Evolutionary conservation across 140 eudicot species (phyloP).

Genomic region (Flaveria floridana): DNA sequence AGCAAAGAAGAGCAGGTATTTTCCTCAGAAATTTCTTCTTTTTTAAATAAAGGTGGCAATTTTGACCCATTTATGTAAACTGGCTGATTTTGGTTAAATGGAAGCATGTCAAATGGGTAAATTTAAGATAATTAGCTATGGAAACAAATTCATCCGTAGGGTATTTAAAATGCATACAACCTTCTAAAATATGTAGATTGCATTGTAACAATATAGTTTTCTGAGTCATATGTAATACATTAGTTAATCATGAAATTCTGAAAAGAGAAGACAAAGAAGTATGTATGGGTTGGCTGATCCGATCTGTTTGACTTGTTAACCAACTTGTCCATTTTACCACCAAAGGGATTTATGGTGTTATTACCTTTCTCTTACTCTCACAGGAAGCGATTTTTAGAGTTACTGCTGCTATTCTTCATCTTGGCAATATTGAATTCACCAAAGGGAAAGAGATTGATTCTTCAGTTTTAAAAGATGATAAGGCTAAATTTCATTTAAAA

Average conservation of each 20-base stretch:
- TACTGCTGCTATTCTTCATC: slow-evolving; percentile 95
- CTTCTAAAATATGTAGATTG: not conserved
- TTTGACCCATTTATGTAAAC: slow-evolving; percentile 3
- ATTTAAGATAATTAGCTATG: not conserved
- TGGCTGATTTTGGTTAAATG: not conserved
- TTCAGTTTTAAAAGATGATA: slow-evolving; percentile 77
- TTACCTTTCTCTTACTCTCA: slow-evolving; percentile 13
- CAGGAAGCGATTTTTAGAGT: slow-evolving; percentile 99
- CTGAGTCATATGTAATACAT: slow-evolving; percentile 6
- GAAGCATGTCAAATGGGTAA: slow-evolving; percentile 9
- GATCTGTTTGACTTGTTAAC: not conserved
- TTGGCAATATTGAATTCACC: slow-evolving; percentile 90
- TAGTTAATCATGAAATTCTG: not conserved
- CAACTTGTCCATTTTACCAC: not conserved
- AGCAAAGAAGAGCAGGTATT: slow-evolving; percentile 88
- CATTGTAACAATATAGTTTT: slow-evolving; percentile 11
- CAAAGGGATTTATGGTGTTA: not conserved
- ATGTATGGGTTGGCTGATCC: not conserved
- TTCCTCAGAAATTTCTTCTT: slow-evolving; percentile 12
- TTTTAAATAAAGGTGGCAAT: slow-evolving; percentile 12
- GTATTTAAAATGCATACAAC: slow-evolving; percentile 1
- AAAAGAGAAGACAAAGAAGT: not conserved
- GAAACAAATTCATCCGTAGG: not conserved
- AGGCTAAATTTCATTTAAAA: slow-evolving; percentile 83
- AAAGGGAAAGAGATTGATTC: slow-evolving; percentile 92